Evolutionary conservation across 1,139 yeast genomes (phyloP).

Genomic region (Kluyveromyces sp.): DNA sequence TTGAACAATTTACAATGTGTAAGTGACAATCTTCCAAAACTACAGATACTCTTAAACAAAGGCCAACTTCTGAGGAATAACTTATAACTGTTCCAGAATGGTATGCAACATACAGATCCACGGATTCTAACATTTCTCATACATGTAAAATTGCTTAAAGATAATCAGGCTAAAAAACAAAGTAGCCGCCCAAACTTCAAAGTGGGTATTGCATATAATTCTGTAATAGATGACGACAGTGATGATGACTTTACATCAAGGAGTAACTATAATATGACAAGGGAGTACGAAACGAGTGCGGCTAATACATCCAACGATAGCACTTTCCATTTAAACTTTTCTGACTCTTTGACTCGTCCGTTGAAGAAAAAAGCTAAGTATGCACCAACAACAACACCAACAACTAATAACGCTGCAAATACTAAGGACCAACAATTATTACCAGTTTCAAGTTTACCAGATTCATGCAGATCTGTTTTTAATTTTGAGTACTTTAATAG

Average conservation of each 20-base stretch:
- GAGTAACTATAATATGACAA: not conserved
- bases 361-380: slow-evolving; percentile 1
- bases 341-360: slow-evolving; percentile 3
- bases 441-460: slow-evolving; percentile 21
- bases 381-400: not conserved
- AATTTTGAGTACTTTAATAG: slow-evolving; percentile 36
- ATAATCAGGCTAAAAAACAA: slow-evolving; percentile 1
- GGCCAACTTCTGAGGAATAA: too few relatives aligned
- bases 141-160: not conserved
- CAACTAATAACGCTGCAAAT: not conserved
- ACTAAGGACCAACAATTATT: not conserved
- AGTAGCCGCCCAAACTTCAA: slow-evolving; percentile 16
- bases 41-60: too few relatives aligned
- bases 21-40: too few relatives aligned
- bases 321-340: slow-evolving; percentile 3
- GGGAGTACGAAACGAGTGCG: slow-evolving; percentile 5
- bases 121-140: not conserved
- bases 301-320: slow-evolving; percentile 14
- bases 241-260: slow-evolving; percentile 7
- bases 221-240: slow-evolving; percentile 16
- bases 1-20: too few relatives aligned
- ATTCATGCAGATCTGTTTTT: slow-evolving; percentile 29
- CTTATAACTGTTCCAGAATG: too few relatives aligned
- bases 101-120: too few relatives aligned
- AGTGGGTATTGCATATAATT: slow-evolving; percentile 17